Base-by-base conservation (phyloP, 2,329 filamentous ascomycete species). In the Neonectria punicea region DNA sequence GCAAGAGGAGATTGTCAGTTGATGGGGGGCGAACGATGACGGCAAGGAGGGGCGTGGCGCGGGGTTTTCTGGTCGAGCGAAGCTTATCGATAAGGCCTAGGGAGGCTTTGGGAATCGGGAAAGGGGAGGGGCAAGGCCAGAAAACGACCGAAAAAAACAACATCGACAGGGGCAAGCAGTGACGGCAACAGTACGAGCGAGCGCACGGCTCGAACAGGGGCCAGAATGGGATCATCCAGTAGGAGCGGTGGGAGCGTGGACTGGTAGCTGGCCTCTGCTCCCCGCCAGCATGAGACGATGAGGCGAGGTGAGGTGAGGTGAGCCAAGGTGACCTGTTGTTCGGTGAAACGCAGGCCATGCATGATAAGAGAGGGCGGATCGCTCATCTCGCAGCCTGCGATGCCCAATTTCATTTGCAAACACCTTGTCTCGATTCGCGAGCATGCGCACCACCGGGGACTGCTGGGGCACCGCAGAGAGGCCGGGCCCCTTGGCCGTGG, bases 61-160 rank as follows among this genome's bases (percentile, higher is more conserved):
- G 72, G 72, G 72, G 72, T 74, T 74, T 74, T 74, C 67, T 66
- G 55, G 58, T 51, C 53, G 16, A 49, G 58, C 64, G 62, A 53
- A 53, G 57, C 58, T 71, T 74, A 74, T 74, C 72, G 72, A 74
- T 74, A 74, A 71, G 25, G 39, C 20, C 9, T 18, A 43, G 22
- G 16, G n/a, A 66, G 54, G 13, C n/a, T 32, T 50, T 5, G 61
- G 53, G 50, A 51, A 41, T 53, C 46, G 53, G 62, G 63, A 55
- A 61, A 62, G 61, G 68, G 60, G 61, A 70, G 71, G 70, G 65
- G 62, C 51, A 34, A 34, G 13, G 10, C 14, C 47, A 34, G 46
- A n/a, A 25, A 50, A 50, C 16, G 36, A 39, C 36, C 36, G 16
- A n/a, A 39, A 39, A 36, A 50, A 32, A 30, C 16, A 22, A n/a